Evolutionary conservation across 164 flowering plant species (phyloP).

Genomic region (Malania oleifera): DNA sequence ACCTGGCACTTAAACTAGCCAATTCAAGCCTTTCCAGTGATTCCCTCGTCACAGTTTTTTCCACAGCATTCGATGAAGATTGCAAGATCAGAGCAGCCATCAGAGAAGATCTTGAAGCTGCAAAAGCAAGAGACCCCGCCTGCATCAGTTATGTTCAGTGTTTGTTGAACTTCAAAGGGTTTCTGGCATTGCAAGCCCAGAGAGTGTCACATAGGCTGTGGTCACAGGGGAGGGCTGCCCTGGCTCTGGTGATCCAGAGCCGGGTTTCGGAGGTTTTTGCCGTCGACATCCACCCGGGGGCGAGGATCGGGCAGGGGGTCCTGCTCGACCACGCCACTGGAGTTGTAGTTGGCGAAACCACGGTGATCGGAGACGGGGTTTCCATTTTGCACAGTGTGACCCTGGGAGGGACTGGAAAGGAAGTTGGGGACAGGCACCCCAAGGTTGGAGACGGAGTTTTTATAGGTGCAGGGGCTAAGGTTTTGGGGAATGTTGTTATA

Average conservation of each 20-base stretch:
- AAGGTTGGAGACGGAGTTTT: slow-evolving; percentile 80
- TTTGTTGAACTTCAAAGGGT: slow-evolving; percentile 70
- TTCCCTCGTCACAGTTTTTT: slow-evolving; percentile 35
- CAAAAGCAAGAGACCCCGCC: slow-evolving; percentile 66
- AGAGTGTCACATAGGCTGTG: slow-evolving; percentile 61
- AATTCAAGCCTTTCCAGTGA: slow-evolving; percentile 42
- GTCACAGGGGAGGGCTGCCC: slow-evolving; percentile 40
- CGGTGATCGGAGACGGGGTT: slow-evolving; percentile 68
- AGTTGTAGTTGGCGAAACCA: slow-evolving; percentile 70
- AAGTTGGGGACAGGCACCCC: slow-evolving; percentile 65
- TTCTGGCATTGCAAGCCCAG: slow-evolving; percentile 62
- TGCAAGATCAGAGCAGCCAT: slow-evolving; percentile 38
- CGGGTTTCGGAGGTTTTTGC: slow-evolving; percentile 67
- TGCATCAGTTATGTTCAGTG: slow-evolving; percentile 64
- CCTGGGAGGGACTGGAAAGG: slow-evolving; percentile 75
- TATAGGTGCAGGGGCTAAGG: slow-evolving; percentile 72
- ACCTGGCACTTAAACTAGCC: slow-evolving; percentile 41
- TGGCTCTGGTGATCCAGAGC: slow-evolving; percentile 61
- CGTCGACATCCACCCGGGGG: slow-evolving; percentile 82
- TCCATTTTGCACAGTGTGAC: slow-evolving; percentile 76
- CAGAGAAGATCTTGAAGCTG: slow-evolving; percentile 48
- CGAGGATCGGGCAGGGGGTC: slow-evolving; percentile 65
- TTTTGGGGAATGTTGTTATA: slow-evolving; percentile 61
- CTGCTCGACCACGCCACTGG: slow-evolving; percentile 81
- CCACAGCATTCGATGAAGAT: too few relatives aligned